These are phyloP conservation scores for Eucalyptus cloeziana DNA, from an alignment of 345 rosid genomes.

Conservation along the genomic window DNA sequence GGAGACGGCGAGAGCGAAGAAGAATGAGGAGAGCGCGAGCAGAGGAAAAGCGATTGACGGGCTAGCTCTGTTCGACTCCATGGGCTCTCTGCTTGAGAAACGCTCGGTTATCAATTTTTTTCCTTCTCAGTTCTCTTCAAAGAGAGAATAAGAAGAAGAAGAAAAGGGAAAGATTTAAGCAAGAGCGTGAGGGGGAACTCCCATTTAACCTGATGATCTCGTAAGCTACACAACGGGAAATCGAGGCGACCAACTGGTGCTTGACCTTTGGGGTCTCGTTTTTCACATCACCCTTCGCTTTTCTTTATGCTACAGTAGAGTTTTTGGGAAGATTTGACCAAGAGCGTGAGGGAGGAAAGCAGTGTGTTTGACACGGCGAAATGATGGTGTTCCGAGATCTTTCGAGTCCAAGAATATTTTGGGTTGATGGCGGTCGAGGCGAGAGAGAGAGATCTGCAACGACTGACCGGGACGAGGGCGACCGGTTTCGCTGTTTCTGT, in stretches of 20 bases:
- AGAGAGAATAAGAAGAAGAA: not conserved
- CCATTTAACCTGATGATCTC: not conserved
- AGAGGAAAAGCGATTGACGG: not conserved
- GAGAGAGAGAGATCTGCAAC: too few relatives aligned
- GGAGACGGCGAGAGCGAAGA: not conserved
- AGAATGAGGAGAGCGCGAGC: not conserved
- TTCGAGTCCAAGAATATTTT: too few relatives aligned
- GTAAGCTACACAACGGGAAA: not conserved
- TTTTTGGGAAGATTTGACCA: too few relatives aligned
- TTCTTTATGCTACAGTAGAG: not conserved
- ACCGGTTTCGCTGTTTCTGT: rapidly evolving
- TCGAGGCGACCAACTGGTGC: not conserved
- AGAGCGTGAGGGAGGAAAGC: too few relatives aligned
- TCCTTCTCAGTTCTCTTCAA: not conserved
- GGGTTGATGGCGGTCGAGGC: rapidly evolving
- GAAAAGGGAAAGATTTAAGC: not conserved
- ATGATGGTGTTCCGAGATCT: too few relatives aligned
- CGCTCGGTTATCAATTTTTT: not conserved
- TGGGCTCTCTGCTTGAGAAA: not conserved
- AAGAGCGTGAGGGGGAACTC: not conserved
- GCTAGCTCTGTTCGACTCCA: not conserved
- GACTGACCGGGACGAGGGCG: too few relatives aligned
- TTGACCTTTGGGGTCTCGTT: not conserved
- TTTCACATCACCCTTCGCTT: not conserved
- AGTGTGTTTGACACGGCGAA: too few relatives aligned